phyloP scores from a whole-genome alignment of 192 early-diverging fungal genomes.

The Mortierella claussenii region DNA sequence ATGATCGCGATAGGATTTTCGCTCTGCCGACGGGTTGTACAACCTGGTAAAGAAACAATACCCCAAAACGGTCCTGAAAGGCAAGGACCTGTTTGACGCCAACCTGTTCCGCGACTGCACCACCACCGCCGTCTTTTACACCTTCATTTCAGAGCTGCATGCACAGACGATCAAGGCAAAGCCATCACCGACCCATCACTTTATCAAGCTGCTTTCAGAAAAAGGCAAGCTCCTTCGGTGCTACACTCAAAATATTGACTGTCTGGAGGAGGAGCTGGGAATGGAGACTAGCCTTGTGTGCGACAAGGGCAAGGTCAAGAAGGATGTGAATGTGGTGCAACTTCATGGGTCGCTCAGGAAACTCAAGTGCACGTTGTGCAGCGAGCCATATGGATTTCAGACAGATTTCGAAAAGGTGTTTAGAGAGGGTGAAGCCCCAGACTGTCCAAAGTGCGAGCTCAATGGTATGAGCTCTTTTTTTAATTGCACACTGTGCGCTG shows the following conservation, averaged over 20 bases:
- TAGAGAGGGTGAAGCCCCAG: conserved; percentile 76
- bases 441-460: conserved; percentile 65
- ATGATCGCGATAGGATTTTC: conserved; percentile 91
- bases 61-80: conserved; percentile 74
- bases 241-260: conserved; percentile 99
- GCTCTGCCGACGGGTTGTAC: conserved; percentile 87
- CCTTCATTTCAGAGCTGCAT: conserved; percentile 91
- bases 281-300: conserved; percentile 62
- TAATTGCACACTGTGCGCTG: neutral
- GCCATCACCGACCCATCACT: conserved; percentile 86
- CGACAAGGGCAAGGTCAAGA: conserved; percentile 58
- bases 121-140: conserved; percentile 75
- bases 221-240: conserved; percentile 84
- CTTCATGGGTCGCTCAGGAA: conserved; percentile 91
- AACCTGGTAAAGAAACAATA: conserved; percentile 82
- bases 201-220: conserved; percentile 82
- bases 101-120: conserved; percentile 75
- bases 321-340: conserved; percentile 80
- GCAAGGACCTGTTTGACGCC: conserved; percentile 90
- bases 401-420: conserved; percentile 69
- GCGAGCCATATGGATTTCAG: conserved; percentile 72
- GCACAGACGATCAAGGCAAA: conserved; percentile 74
- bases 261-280: conserved; percentile 82
- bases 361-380: conserved; percentile 90
- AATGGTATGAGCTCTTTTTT: conserved; percentile 18